phyloP scores from a whole-genome alignment of 2,329 filamentous ascomycete genomes.

The Hymenoscyphus scutula region DNA sequence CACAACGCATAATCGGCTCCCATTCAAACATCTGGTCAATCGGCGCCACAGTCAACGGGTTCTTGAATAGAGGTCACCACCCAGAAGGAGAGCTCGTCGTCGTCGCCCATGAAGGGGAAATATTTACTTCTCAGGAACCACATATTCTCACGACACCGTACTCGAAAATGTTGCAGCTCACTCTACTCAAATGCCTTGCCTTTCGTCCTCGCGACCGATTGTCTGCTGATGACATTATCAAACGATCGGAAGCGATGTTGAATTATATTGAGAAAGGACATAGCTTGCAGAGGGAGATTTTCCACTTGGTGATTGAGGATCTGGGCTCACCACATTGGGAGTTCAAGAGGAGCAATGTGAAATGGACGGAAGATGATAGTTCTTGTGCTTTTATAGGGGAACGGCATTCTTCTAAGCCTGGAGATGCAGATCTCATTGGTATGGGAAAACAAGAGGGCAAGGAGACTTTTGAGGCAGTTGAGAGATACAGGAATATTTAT shows the following conservation, averaged over 20 bases:
- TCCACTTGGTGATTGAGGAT: background rate
- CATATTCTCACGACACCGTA: background rate
- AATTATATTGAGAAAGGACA: background rate
- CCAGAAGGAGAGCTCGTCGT: background rate
- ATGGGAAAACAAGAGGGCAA: background rate
- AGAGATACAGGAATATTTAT: background rate
- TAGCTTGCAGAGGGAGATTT: background rate
- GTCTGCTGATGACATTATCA: background rate
- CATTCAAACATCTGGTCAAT: background rate
- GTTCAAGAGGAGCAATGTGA: background rate
- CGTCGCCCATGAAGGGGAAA: background rate
- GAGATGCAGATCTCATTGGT: background rate
- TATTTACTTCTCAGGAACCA: background rate
- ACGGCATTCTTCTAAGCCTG: background rate
- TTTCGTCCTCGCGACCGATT: background rate
- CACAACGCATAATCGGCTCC: background rate
- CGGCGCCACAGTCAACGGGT: background rate
- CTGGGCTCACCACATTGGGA: background rate
- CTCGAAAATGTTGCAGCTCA: background rate
- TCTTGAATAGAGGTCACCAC: background rate
- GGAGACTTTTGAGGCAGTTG: background rate
- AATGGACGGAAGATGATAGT: background rate
- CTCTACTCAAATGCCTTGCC: background rate
- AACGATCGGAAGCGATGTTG: background rate
- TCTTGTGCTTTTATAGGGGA: background rate